Percentiles rank a stretch among this genome's conserved stretches.
Evolutionary conservation across 257 asterid genomes (phyloP).

Genomic region (Avicennia marina): DNA sequence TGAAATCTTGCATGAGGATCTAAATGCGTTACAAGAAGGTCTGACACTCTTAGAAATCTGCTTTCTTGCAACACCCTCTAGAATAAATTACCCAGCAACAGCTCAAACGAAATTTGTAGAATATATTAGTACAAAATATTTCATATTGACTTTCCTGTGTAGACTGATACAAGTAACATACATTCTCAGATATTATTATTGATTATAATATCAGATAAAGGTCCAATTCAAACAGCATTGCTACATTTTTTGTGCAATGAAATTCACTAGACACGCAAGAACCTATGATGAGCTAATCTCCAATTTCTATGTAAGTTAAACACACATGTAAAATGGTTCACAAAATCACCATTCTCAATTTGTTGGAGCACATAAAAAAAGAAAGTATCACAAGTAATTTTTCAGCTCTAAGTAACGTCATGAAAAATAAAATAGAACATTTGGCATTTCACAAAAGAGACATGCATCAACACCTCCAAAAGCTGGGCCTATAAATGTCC

Average conservation of each 20-base stretch:
- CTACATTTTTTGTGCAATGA: neutral
- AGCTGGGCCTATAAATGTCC: too few species aligned
- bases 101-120: neutral
- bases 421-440: too few species aligned
- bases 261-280: neutral
- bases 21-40: neutral
- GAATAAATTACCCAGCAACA: neutral
- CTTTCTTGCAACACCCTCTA: neutral
- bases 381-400: too few species aligned
- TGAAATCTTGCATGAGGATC: conserved; percentile 8
- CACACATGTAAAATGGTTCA: neutral
- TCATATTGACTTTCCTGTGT: neutral
- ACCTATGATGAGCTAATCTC: neutral
- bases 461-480: too few species aligned
- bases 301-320: conserved; percentile 4
- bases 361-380: neutral
- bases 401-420: too few species aligned
- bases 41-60: neutral
- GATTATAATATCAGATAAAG: neutral
- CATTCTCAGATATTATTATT: neutral
- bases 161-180: neutral
- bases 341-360: neutral
- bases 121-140: neutral
- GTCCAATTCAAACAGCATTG: neutral
- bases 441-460: too few species aligned